Evolutionary conservation across 305 asterid species (phyloP).

Genomic region (Coffea humblotiana): DNA sequence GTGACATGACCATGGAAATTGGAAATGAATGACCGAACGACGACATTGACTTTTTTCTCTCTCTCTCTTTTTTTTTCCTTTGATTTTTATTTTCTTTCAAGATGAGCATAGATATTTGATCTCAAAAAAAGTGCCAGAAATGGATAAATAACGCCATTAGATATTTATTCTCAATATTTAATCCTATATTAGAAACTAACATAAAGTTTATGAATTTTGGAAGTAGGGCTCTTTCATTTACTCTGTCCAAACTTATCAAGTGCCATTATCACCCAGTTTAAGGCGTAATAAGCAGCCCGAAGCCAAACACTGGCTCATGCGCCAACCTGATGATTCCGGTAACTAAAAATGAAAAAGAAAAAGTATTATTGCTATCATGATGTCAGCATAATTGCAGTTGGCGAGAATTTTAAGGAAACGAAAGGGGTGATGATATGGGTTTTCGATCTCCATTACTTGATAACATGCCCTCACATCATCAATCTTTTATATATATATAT

Average conservation of each 20-base stretch:
- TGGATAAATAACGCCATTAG: not conserved
- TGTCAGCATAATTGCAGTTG: constrained; percentile 15
- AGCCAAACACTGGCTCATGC: not conserved
- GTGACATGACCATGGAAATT: not conserved
- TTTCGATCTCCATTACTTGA: not conserved
- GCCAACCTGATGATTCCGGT: not conserved
- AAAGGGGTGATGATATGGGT: not conserved
- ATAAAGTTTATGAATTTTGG: too few relatives aligned
- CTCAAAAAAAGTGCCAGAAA: not conserved
- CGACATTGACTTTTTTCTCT: not conserved
- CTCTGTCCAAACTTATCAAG: not conserved
- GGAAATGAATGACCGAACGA: not conserved
- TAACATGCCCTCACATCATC: not conserved
- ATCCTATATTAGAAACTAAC: not conserved
- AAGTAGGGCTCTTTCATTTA: not conserved
- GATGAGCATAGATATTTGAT: not conserved
- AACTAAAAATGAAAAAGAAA: not conserved
- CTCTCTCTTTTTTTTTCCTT: not conserved
- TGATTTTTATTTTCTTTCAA: not conserved
- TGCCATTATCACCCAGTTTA: not conserved
- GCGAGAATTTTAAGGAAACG: constrained; percentile 15
- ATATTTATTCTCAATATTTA: too few relatives aligned
- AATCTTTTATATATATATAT: too few relatives aligned
- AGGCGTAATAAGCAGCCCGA: not conserved
- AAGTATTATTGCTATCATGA: not conserved